phyloP scores from a whole-genome alignment of 331 rosid genomes.

The Acacia pycnantha region DNA sequence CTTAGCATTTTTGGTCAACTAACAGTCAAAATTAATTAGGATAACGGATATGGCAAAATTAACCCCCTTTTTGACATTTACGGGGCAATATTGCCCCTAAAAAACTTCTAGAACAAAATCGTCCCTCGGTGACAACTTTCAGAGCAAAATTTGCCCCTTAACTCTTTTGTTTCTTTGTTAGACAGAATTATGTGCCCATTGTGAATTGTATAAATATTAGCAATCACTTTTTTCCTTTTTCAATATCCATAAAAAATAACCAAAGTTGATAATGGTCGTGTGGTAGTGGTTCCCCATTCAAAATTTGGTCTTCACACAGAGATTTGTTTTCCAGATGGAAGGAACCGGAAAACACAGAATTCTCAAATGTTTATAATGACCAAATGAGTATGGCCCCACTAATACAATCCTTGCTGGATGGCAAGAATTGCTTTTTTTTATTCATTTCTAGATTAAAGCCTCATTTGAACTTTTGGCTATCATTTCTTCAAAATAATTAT shows the following conservation, averaged over 20 bases:
- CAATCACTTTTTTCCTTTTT: neutral
- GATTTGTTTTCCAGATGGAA: neutral
- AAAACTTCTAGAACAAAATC: no score
- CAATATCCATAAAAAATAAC: neutral
- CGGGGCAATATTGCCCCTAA: no score
- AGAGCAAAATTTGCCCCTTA: no score
- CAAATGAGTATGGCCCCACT: neutral
- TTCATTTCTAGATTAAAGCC: neutral
- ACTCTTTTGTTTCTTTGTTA: neutral
- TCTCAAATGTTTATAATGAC: no score
- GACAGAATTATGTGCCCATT: constrained; percentile 20
- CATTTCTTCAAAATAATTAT: neutral
- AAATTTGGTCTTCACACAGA: neutral
- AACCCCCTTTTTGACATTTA: no score
- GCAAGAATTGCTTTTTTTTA: neutral
- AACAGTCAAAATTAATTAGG: no score
- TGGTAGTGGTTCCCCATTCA: neutral
- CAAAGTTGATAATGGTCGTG: neutral
- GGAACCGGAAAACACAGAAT: neutral
- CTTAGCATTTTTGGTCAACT: no score
- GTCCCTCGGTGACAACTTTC: no score
- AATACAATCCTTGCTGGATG: neutral
- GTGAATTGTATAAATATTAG: constrained; percentile 32
- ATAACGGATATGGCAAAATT: no score
- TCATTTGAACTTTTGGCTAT: neutral